phyloP scores from a whole-genome alignment of 2,329 filamentous ascomycete species.

The Fusarium nodosum region DNA sequence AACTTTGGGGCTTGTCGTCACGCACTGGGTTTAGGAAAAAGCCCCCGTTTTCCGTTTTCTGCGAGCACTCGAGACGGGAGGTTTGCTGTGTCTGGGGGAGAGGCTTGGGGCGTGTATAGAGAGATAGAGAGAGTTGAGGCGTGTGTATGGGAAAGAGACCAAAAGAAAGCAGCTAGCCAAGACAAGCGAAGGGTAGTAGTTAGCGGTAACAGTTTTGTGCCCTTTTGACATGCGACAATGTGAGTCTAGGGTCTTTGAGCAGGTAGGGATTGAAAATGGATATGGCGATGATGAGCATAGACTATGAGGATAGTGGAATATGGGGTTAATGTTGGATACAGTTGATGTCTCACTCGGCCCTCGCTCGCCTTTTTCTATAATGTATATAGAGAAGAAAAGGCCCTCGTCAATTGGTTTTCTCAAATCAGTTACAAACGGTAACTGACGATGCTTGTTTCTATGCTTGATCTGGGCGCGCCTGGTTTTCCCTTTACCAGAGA shows the following conservation, averaged over 20 bases:
- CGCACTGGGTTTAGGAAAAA: constrained; percentile 1
- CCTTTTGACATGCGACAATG: constrained; percentile 9
- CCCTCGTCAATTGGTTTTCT: constrained; percentile 5
- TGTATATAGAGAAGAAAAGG: neutral
- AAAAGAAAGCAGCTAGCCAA: constrained; percentile 9
- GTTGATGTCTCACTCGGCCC: neutral
- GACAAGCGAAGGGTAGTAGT: constrained; percentile 18
- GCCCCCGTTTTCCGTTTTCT: constrained; percentile 25
- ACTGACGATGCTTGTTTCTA: constrained; percentile 1
- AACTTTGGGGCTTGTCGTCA: constrained; percentile 30
- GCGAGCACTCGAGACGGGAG: constrained; percentile 12
- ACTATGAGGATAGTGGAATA: neutral
- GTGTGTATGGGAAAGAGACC: constrained; percentile 18
- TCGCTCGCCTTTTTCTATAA: neutral
- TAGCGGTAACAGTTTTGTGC: constrained; percentile 10
- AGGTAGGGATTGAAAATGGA: constrained; percentile 7
- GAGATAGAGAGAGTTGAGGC: constrained; percentile 6
- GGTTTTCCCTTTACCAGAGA: constrained; percentile 12
- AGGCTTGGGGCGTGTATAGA: constrained; percentile 16
- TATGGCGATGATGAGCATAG: constrained; percentile 10
- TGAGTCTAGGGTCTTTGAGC: constrained; percentile 19
- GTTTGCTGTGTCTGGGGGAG: constrained; percentile 21
- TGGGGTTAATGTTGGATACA: neutral
- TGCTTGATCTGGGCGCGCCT: constrained; percentile 8
- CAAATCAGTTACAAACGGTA: neutral